Conservation (phyloP, 2,329 filamentous ascomycete genomes). For the Colletotrichum musicola region DNA sequence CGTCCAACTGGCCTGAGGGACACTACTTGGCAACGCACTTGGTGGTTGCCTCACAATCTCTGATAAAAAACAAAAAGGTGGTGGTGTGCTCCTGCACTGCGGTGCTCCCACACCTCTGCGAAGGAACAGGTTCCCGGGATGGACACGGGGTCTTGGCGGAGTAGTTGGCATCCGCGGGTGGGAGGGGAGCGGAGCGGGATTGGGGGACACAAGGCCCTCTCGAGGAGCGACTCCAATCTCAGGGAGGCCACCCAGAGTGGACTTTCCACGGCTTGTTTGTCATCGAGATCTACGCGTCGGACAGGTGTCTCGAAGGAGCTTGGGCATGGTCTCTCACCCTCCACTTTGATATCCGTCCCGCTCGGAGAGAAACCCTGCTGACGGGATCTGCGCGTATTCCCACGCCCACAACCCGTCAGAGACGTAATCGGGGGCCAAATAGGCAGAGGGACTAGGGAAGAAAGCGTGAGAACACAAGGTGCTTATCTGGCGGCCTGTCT, state of each 20-base stretch:
- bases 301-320: slow-evolving; percentile 12
- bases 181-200: slow-evolving; percentile 34
- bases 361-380: background rate
- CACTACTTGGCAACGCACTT: background rate
- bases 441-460: background rate
- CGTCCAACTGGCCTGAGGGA: background rate
- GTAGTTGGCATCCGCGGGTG: slow-evolving; percentile 17
- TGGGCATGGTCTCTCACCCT: background rate
- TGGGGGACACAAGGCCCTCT: background rate
- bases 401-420: background rate
- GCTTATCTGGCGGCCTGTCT: slow-evolving; percentile 20
- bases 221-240: background rate
- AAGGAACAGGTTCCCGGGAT: slow-evolving; percentile 18
- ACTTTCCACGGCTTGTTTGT: background rate
- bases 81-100: slow-evolving; percentile 13
- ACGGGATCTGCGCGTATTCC: background rate
- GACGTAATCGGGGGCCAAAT: background rate
- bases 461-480: slow-evolving; percentile 4
- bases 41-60: slow-evolving; percentile 5
- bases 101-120: slow-evolving; percentile 10
- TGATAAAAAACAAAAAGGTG: background rate
- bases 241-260: slow-evolving; percentile 3
- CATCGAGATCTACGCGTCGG: slow-evolving; percentile 22
- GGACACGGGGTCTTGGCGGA: slow-evolving; percentile 33
- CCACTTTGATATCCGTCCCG: slow-evolving; percentile 1